Evolutionary conservation across 768 basidiomycete species (phyloP).

Genomic region (Rhizopogon vesiculosus): DNA sequence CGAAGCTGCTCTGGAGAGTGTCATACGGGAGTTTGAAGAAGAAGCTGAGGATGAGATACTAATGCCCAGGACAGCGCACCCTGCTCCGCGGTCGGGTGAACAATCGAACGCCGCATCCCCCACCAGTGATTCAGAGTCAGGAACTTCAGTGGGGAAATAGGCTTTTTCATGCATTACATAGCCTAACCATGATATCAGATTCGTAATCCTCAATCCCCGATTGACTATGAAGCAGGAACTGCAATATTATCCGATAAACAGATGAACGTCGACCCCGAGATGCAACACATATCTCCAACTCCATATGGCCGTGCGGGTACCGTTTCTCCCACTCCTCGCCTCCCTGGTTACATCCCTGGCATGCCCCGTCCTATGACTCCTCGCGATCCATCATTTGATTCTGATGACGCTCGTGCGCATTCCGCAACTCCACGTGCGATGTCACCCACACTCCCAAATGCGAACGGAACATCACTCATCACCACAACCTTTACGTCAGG

Average conservation of each 20-base stretch:
- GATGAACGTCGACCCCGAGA: conserved; percentile 40
- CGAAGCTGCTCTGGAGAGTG: conserved; percentile 71
- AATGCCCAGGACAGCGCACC: conserved; percentile 57
- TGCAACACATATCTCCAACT: conserved; percentile 55
- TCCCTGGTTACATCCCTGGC: conserved; percentile 85
- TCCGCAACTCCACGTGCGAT: conserved; percentile 74
- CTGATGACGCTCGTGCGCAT: conserved; percentile 70
- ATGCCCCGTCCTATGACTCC: conserved; percentile 92
- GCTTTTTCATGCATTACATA: conserved; percentile 4
- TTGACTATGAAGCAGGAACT: conserved; percentile 57
- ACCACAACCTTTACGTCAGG: conserved; percentile 30
- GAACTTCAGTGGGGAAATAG: conserved; percentile 19
- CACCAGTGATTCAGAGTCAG: conserved; percentile 11
- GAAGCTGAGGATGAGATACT: conserved; percentile 75
- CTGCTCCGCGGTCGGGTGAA: conserved; percentile 35
- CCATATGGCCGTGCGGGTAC: conserved; percentile 48
- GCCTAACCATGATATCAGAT: conserved; percentile 14
- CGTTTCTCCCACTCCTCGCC: conserved; percentile 44
- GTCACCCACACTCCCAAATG: conserved; percentile 46
- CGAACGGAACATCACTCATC: conserved; percentile 30
- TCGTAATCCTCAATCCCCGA: conserved; percentile 31
- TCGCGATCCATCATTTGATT: conserved; percentile 58
- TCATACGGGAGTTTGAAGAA: conserved; percentile 72
- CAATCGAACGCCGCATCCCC: conserved; percentile 16
- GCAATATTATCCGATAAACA: conserved; percentile 67